Conservation (phyloP, 768 basidiomycete species). For the Boletus rubroflammeus region DNA sequence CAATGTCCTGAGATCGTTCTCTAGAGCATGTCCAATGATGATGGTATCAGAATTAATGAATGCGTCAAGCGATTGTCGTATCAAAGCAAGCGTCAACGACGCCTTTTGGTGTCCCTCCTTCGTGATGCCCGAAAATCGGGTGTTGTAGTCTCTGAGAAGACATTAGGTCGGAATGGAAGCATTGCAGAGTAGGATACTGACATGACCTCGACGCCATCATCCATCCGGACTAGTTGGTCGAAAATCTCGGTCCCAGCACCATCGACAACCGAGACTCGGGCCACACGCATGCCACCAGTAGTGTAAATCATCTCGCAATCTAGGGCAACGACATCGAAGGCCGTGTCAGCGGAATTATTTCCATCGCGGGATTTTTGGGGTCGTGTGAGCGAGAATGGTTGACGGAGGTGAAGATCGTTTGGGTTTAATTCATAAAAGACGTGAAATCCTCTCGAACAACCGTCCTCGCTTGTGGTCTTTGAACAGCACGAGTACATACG, state of each 20-base stretch:
- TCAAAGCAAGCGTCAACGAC: slow-evolving; percentile 57
- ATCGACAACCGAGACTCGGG: slow-evolving; percentile 87
- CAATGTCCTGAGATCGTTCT: slow-evolving; percentile 91
- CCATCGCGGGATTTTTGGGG: slow-evolving; percentile 8
- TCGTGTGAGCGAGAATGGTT: slow-evolving; percentile 60
- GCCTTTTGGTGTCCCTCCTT: slow-evolving; percentile 58
- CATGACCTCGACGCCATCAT: slow-evolving; percentile 77
- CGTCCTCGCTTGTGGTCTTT: slow-evolving; percentile 51
- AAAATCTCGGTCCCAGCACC: slow-evolving; percentile 69
- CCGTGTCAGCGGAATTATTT: slow-evolving; percentile 26
- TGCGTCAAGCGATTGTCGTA: slow-evolving; percentile 64
- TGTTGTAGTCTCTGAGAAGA: slow-evolving; percentile 75
- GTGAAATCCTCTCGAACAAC: slow-evolving; percentile 79
- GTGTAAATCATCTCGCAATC: slow-evolving; percentile 99
- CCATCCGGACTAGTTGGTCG: slow-evolving; percentile 80
- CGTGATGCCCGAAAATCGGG: slow-evolving; percentile 84
- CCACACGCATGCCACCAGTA: slow-evolving; percentile 88
- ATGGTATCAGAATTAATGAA: slow-evolving; percentile 80
- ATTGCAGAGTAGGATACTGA: slow-evolving; percentile 34
- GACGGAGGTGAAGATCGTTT: slow-evolving; percentile 65
- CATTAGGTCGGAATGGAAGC: background rate
- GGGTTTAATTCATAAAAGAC: slow-evolving; percentile 82
- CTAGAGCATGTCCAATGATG: slow-evolving; percentile 85
- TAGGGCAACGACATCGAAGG: slow-evolving; percentile 78
- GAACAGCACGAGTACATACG: slow-evolving; percentile 80